Percentiles rank a stretch among this genome's conserved stretches.
Conservation (phyloP, 495 filamentous ascomycete genomes). For the Hypoxylon cercidicola region DNA sequence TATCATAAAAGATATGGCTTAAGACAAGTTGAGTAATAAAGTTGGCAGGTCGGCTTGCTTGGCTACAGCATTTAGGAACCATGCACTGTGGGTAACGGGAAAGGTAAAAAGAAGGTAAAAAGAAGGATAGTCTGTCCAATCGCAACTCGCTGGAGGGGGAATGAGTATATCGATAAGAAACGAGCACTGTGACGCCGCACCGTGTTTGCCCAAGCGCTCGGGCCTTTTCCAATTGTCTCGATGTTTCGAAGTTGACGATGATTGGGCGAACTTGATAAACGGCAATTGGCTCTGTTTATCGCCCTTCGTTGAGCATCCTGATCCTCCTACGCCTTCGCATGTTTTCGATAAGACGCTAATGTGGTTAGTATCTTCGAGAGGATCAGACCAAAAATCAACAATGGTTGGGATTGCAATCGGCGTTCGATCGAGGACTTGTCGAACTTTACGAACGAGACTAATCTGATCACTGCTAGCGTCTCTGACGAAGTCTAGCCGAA, state of each 20-base stretch:
- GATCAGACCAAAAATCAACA: too few relatives aligned
- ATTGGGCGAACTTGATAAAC: constrained; percentile 15
- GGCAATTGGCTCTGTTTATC: constrained; percentile 10
- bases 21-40: constrained; percentile 9
- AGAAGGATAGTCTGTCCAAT: constrained; percentile 19
- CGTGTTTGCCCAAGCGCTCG: constrained; percentile 29
- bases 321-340: too few relatives aligned
- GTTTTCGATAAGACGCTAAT: too few relatives aligned
- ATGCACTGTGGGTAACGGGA: constrained; percentile 11
- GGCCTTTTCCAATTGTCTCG: constrained; percentile 11
- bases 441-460: too few relatives aligned
- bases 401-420: too few relatives aligned
- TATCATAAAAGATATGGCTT: not conserved
- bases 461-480: too few relatives aligned
- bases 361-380: too few relatives aligned
- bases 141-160: constrained; percentile 1
- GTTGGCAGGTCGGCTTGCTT: not conserved
- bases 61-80: not conserved
- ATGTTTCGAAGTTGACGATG: constrained; percentile 5
- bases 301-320: not conserved
- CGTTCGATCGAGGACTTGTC: too few relatives aligned
- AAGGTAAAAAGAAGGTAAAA: constrained; percentile 32
- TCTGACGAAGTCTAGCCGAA: too few relatives aligned
- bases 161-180: constrained; percentile 6
- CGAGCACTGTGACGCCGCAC: constrained; percentile 16